Evolutionary conservation across 1,139 yeast species (phyloP), one percentile per base, ranked within the genome.

Genomic region (Geotrichum macrosporum): DNA sequence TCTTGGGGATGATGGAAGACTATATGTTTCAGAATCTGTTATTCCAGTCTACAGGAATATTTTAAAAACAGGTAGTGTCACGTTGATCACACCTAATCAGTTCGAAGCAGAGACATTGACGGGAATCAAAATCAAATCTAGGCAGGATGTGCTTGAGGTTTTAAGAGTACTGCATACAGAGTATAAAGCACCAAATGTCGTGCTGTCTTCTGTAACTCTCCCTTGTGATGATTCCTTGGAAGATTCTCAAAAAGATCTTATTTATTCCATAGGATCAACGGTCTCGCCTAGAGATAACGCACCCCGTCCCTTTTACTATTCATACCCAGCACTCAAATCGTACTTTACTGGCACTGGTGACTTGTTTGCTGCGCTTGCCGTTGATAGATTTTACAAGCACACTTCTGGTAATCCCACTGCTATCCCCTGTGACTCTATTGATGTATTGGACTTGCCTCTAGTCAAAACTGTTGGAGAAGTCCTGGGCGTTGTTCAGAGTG

Each of bases 301-400:
- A 4, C 54, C 32, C 38, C 50, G 38, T 9, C 44, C 51, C 3
- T 68, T 68, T 49, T 69, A 67, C 63, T 74, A 76, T 64, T 64
- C 71, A 56, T 70, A 80, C 15, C 79, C 81, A 4, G 65, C 71
- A 36, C 75, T 86, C 46, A 73, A 81, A 40, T 81, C 89, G 2
- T 81, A 82, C 54, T 89, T 89, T 63, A 84, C 94, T 1, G 97
- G 98, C 0, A 88, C 92, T 4, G 98, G 98, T 2, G 98, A 92
- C 59, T 68, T 92, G 36, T 87, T 92, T 62, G 78, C 94, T 0
- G 94, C 95, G 0, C 63, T 89, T 38, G 64, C 88, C 33, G 64
- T 84, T 2, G 92, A 86, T 65, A 72, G 81, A 49, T 66, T 77
- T 42, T 68, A 70, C 57, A 64, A 66, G 34, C 66, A 68, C 51